Evolutionary conservation across 371 early-diverging fungal genomes (phyloP), one percentile per base, ranked within the genome.

Genomic region (Funneliformis caledonium): DNA sequence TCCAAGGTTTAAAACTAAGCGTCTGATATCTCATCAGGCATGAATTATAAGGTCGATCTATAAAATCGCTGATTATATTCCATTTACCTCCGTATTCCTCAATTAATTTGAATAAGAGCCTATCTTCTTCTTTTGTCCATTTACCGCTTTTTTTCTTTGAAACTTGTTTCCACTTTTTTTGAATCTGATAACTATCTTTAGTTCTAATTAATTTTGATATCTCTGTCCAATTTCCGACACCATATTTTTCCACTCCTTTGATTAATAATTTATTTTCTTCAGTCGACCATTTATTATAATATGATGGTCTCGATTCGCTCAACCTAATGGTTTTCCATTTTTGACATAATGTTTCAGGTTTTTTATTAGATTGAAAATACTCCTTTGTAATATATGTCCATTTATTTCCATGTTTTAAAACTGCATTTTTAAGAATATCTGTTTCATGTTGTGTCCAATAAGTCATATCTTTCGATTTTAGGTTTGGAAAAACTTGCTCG

Each of bases 211-310:
- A 11, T 68, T 42, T 68, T 16, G 73, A 72, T 31, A 72, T 72
- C 33, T 26, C 37, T 72, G 50, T 4, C 73, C 73, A 72, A 26
- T 56, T 26, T 22, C 72, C 72, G 12, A 37, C 68, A 11, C 68
- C 68, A 67, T 67, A 67, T 67, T 12, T 67, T 42, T 16, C 3
- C 37, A 67, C 60, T 3, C 76, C 61, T 42, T 42, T 56, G 1
- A 22, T 56, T 9, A 75, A 59, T 59, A 56, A 61, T 37, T 75
- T 37, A 42, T 33, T 11, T 74, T 74, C 74, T 74, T 74, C 74
- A 74, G 74, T 1, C 16, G 56, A 26, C 74, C 74, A 74, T 16
- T 4, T 19, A 52, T 33, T 45, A 52, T 48, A 22, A 52, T 74
- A 50, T 8, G 74, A 50, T 26, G 74, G 22, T 48, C 50, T 74